Evolutionary conservation across 257 asterid species (phyloP), one percentile per base, ranked within the genome.

Genomic region (Galeopsis tetrahit): DNA sequence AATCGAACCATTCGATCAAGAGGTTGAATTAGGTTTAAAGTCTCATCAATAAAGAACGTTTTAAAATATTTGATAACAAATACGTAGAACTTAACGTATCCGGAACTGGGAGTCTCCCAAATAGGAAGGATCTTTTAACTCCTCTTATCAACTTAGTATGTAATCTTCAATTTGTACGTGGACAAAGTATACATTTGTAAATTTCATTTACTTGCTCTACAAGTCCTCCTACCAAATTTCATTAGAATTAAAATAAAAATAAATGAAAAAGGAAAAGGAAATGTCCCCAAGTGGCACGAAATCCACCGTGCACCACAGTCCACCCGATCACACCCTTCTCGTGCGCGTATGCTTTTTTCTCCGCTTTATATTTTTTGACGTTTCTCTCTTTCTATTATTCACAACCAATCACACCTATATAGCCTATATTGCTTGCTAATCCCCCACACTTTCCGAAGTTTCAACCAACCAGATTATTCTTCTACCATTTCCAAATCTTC

Each of bases 261-360:
- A 21, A 48, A 13, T 8, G 0, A 15, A 28, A 52, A 21, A 68
- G 14, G 4, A 10, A 57, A 31, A 31, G 31, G 17, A 42, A 28
- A 21, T 69, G 74, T 55, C 65, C 33, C 46, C 74, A 75, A 51
- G 76, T 80, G 84, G 76, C 78, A 64, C 44, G 28, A 7, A 52
- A 51, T 63, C 35, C 39, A 60, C 62, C 77, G 70, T 82, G 81
- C 82, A 79, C 84, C 84, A 40, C 63, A 70, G 59, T 73, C 21
- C 78, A 82, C 77, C 74, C 4, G 75, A 79, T 74, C 84, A 79
- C 82, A 74, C 48, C 81, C 82, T 83, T 75, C 82, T 73, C 82
- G 85, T 77, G 76, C 84, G 84, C 84, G 77, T 73, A 10, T 14
- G 33, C 72, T 36, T 63, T 74, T 75, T 57, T 32, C 31, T 9